These are phyloP conservation scores for Rosellinia necatrix DNA, from an alignment of 2,329 filamentous ascomycete genomes.

Conservation along the genomic window DNA sequence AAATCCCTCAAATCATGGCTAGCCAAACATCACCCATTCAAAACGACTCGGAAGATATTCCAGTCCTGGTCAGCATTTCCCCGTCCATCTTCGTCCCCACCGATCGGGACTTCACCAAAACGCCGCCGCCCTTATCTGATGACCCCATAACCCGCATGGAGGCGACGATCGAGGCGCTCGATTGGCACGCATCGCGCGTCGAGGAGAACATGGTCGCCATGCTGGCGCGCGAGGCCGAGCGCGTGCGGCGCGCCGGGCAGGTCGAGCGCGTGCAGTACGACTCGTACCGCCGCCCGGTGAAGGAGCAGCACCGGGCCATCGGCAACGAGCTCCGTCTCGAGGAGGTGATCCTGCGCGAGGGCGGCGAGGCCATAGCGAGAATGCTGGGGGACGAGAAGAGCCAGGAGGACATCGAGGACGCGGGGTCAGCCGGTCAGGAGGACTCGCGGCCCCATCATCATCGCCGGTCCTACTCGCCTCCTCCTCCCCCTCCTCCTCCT, in stretches of 20 bases:
- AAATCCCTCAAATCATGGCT: constrained; percentile 9
- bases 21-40: background rate
- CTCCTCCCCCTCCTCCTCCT: no score
- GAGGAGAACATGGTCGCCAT: constrained; percentile 35
- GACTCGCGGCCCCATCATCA: background rate
- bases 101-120: constrained; percentile 35
- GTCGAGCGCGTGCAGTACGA: constrained; percentile 15
- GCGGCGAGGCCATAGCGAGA: background rate
- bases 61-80: constrained; percentile 27
- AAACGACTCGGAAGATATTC: constrained; percentile 29
- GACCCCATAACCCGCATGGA: constrained; percentile 24
- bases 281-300: constrained; percentile 5
- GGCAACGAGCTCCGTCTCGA: constrained; percentile 16
- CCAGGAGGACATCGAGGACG: background rate
- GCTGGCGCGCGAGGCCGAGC: constrained; percentile 27
- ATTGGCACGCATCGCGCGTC: constrained; percentile 34
- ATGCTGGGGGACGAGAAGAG: background rate
- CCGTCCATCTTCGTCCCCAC: constrained; percentile 37
- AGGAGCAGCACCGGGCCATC: background rate
- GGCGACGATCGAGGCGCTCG: constrained; percentile 28
- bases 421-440: background rate
- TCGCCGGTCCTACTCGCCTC: background rate
- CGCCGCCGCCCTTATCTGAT: constrained; percentile 30
- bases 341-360: constrained; percentile 17
- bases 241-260: constrained; percentile 12